Percentiles rank a stretch among this genome's conserved stretches.
Evolutionary conservation across 176 grass and related monocot species (phyloP).

Genomic region (Avena sativa): DNA sequence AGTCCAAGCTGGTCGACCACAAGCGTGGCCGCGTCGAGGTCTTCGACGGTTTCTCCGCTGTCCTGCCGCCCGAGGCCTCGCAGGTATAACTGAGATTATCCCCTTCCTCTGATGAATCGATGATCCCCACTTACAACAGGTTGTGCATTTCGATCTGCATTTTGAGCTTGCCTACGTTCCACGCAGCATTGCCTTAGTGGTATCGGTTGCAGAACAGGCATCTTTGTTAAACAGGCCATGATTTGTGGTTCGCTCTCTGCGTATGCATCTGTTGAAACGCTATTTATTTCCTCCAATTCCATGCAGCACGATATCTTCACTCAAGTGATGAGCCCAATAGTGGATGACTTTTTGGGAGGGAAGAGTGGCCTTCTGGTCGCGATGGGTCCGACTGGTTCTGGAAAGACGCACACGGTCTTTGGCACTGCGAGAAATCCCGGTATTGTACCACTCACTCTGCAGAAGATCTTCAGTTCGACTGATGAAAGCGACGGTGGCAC

Average conservation of each 20-base stretch:
- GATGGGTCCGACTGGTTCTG: slow-evolving; percentile 82
- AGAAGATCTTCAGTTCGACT: slow-evolving; percentile 48
- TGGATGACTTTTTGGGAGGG: slow-evolving; percentile 72
- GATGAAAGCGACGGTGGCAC: slow-evolving; percentile 31
- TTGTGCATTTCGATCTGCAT: not conserved
- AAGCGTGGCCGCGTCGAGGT: slow-evolving; percentile 69
- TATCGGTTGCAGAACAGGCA: not conserved
- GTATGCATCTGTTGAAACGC: not conserved
- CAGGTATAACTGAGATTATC: slow-evolving; percentile 54
- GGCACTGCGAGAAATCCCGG: slow-evolving; percentile 70
- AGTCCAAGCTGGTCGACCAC: slow-evolving; percentile 56
- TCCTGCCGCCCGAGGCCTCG: slow-evolving; percentile 66
- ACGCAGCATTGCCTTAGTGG: not conserved
- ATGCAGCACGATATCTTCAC: slow-evolving; percentile 68
- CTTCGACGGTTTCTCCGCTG: slow-evolving; percentile 81
- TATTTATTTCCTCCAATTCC: slow-evolving; percentile 7
- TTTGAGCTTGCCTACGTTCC: no score
- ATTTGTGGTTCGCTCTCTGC: not conserved
- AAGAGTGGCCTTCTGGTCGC: slow-evolving; percentile 74
- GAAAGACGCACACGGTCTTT: slow-evolving; percentile 95
- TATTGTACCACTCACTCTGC: slow-evolving; percentile 64
- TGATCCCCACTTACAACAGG: not conserved
- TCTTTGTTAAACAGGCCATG: slow-evolving; percentile 2
- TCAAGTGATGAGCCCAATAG: slow-evolving; percentile 70
- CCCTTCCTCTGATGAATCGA: not conserved